Base-by-base conservation (phyloP, 768 basidiomycete genomes). In the Trametes maxima region DNA sequence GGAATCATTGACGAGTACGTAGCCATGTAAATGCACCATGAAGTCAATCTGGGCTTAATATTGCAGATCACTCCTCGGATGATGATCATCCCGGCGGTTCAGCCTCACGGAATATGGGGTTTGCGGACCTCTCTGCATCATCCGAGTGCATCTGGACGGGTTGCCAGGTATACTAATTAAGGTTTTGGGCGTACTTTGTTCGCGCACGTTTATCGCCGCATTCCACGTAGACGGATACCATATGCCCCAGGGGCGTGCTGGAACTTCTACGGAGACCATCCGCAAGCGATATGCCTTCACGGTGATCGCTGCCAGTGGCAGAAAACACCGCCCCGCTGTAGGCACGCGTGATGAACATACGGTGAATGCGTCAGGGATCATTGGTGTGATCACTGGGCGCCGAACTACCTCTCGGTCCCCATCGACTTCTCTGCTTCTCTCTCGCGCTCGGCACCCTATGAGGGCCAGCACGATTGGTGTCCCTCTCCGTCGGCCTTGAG, bases 341-440 rank as follows among this genome's bases (percentile, higher is more conserved):
- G 33, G 28, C 11, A 36, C 40, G 28, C 28, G 28, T 58, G 57
- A 58, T 58, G 46, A 24, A 43, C 28, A 21, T 19, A 24, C 40
- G 52, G 25, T 24, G 54, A 56, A 35, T 45, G 60, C 54, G 49
- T 45, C 44, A 28, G 37, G 42, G 11, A 62, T 57, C 61, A 63
- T 12, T 52, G 52, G 45, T 53, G n/a, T n/a, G 14, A 58, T 63
- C 62, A 63, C 22, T 14, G 45, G 7, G 33, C n/a, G 33, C 36
- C n/a, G 28, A 46, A n/a, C 19, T 17, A 37, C 24, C 22, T 17
- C 13, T 24, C 24, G 17, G n/a, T 25, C 25, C 17, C 33, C 53
- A 39, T 45, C 59, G 53, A 24, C 42, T 56, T 52, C 49, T 25
- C 36, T 17, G 16, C 40, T 46, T 59, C 49, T 37, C 43, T 49